Conservation (phyloP, 805 yeast species). For the Debaryomyces castellii region DNA sequence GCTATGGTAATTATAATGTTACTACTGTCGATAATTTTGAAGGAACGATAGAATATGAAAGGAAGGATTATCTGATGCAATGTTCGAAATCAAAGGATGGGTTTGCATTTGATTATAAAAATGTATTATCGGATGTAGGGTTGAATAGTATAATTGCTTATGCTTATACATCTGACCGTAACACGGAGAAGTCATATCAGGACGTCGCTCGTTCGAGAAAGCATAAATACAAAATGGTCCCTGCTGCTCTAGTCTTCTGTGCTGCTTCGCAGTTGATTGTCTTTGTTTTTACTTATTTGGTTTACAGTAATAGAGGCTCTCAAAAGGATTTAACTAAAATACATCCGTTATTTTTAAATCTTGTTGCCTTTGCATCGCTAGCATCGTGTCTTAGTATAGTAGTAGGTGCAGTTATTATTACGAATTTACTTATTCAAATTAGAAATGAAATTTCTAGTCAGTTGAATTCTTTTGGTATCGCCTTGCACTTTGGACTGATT, state of each 20-base stretch:
- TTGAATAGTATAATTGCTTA: constrained; percentile 47
- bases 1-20: constrained; percentile 40
- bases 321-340: constrained; percentile 28
- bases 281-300: constrained; percentile 25
- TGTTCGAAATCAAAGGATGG: constrained; percentile 15
- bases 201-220: constrained; percentile 14
- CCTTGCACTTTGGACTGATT: constrained; percentile 36
- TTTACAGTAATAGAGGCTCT: constrained; percentile 39
- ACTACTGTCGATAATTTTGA: constrained; percentile 11
- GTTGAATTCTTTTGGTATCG: constrained; percentile 48
- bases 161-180: constrained; percentile 33
- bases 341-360: constrained; percentile 34
- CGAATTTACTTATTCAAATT: constrained; percentile 23
- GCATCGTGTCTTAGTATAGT: constrained; percentile 30
- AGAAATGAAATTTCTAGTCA: constrained; percentile 24
- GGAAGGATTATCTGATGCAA: constrained; percentile 20
- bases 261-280: constrained; percentile 27
- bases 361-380: constrained; percentile 35
- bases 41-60: constrained; percentile 11
- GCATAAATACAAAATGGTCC: constrained; percentile 18
- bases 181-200: constrained; percentile 10
- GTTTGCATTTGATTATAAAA: constrained; percentile 46
- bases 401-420: constrained; percentile 29
- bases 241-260: constrained; percentile 27
- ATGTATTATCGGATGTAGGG: constrained; percentile 38